A percentile compares a stretch with the other conserved stretches of the same genome.
Conservation (phyloP, 441 rosid species). For the Daphne laureola region DNA sequence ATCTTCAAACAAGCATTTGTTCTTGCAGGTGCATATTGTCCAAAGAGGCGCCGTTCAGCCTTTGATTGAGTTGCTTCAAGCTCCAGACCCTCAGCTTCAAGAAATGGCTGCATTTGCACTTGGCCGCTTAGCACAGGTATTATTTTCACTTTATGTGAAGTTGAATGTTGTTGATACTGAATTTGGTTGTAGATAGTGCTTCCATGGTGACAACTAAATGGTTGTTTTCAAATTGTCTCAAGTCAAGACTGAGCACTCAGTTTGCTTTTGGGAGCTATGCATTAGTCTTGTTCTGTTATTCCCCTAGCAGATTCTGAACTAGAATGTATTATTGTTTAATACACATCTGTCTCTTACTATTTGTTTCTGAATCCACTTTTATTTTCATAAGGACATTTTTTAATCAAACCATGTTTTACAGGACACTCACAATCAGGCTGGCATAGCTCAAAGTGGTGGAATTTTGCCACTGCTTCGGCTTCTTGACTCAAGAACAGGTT, state of each 20-base stretch:
- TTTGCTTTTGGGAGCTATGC: too few relatives aligned
- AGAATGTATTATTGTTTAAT: neutral
- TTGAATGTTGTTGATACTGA: too few relatives aligned
- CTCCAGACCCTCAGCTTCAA: conserved; percentile 52
- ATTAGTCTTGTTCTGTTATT: conserved; percentile 10
- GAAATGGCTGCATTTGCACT: conserved; percentile 78
- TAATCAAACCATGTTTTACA: conserved; percentile 14
- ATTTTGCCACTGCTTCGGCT: conserved; percentile 41
- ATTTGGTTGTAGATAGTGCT: too few relatives aligned
- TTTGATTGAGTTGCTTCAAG: conserved; percentile 51
- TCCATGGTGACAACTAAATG: too few relatives aligned
- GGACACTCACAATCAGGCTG: conserved; percentile 72
- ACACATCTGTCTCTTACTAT: too few relatives aligned
- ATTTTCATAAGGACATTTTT: too few relatives aligned
- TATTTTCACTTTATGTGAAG: too few relatives aligned
- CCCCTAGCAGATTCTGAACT: neutral
- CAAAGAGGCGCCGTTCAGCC: conserved; percentile 69
- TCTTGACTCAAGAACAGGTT: conserved; percentile 48
- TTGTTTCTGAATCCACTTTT: neutral
- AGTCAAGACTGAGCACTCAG: too few relatives aligned
- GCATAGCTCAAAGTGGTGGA: conserved; percentile 59
- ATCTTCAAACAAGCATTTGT: too few relatives aligned
- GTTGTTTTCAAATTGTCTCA: too few relatives aligned
- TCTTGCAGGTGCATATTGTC: conserved; percentile 60
- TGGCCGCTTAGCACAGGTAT: conserved; percentile 70